Base-by-base conservation (phyloP, 1,284 basidiomycete species). In the Naganishia cerealis region DNA sequence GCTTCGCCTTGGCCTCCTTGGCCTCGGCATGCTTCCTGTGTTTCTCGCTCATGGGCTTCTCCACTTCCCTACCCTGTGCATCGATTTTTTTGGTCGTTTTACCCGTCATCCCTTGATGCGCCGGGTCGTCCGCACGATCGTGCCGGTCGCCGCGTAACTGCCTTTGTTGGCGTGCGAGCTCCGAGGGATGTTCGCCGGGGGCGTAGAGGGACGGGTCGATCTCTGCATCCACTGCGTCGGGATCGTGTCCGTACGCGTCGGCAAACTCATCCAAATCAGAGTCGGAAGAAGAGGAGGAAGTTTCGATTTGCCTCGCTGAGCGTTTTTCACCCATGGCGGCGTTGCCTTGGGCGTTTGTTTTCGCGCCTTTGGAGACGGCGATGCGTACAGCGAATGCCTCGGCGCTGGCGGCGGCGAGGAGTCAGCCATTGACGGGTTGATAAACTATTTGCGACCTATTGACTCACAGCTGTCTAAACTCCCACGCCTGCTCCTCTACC, bases 401-500 rank as follows among this genome's bases (percentile, higher is more conserved):
- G 43, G 67, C 69, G 29, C 68, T 69, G 57, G 57, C 5, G 80
- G 53, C 43, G 78, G 72, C 29, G 76, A 77, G 1, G 77, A n/a
- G 62, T 21, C 15, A 46, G 63, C 40, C 63, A 66, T 7, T 15
- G n/a, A 7, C 29, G 42, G n/a, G 43, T 18, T 8, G 13, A 42
- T 2, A 21, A 46, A 55, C 16, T 13, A 18, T 15, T 5, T 1
- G 18, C 12, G 15, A 36, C 42, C 8, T 18, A 21, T 8, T 3
- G 10, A 66, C 68, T 56, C 38, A 67, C 70, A 71, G 57, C 52
- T 65, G 61, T 10, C 58, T 77, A 26, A 81, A 80, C 67, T 82
- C 82, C 71, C 80, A 82, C 1, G 80, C 80, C 70, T 82, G 81
- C 70, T 81, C 75, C 61, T 83, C 81, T 24, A 79, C 75, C 68